Evolutionary conservation across 768 basidiomycete genomes (phyloP), one percentile per base, ranked within the genome.

Genomic region (Crepidotus variabilis): DNA sequence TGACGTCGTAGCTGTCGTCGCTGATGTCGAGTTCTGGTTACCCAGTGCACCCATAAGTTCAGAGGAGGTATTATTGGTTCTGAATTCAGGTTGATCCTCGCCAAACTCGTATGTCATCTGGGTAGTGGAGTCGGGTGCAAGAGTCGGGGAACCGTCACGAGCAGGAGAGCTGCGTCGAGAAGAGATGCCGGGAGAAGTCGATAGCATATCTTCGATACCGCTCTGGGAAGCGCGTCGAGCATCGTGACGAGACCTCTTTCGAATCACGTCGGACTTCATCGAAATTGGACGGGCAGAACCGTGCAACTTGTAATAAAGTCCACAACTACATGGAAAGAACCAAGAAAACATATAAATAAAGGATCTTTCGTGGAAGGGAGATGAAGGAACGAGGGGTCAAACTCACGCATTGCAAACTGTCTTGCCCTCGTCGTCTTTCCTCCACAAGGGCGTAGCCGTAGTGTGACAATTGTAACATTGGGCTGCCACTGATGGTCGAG

Each of bases 391-490:
- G n/a, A n/a, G n/a, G n/a, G n/a, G n/a, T n/a, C 34, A 61, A 23
- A 82, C 87, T 70, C 69, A 92, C 87, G 92, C 91, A 64, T 93
- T 93, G 75, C 92, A 93, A 39, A 93, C 89, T 0, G 91, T 93
- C 76, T 90, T 90, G 54, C 91, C 91, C 71, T 92, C 92, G 63
- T 92, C 90, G 63, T 93, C 92, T 71, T 93, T 93, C 60, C 91
- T 81, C 91, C 91, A 93, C 39, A 93, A 81, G 11, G 92, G 92
- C 5, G 91, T 92, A 13, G 90, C 89, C 2, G 89, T 92, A 21
- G 92, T 93, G 65, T 92, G 88, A 74, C 91, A 93, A 65, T 92
- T 93, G 72, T 87, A 91, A 74, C 91, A 94, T 76, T 92, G 90
- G 2, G 90, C 91, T 79, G 78, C 69, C 57, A 69, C 60, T 61